Evolutionary conservation across 2,329 filamentous ascomycete genomes (phyloP).

Genomic region (Ascochyta viciae-villosae): DNA sequence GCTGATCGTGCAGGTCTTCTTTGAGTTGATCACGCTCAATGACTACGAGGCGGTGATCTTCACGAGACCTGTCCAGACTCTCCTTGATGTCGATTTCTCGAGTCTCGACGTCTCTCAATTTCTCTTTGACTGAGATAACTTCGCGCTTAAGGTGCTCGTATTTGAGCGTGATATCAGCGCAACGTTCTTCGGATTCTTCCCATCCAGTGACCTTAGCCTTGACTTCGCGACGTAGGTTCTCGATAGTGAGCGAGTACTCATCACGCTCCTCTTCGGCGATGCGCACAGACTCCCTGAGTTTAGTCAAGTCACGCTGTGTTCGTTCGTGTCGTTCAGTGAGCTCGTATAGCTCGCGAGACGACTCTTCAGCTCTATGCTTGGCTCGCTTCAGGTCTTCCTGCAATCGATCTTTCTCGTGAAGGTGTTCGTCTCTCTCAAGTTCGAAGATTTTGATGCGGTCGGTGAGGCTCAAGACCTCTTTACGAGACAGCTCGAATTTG

Average conservation of each 20-base stretch:
- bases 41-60: conserved; percentile 29
- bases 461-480: conserved; percentile 27
- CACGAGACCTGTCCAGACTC: conserved; percentile 23
- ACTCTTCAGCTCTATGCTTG: conserved; percentile 28
- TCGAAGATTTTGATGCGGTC: conserved; percentile 35
- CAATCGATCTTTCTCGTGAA: conserved; percentile 35
- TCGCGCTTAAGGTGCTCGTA: conserved; percentile 35
- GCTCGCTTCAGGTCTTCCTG: conserved; percentile 33
- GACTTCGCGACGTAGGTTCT: conserved; percentile 31
- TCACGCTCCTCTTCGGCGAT: conserved; percentile 31
- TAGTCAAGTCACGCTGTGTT: conserved; percentile 29
- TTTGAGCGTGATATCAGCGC: conserved; percentile 28
- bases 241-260: conserved; percentile 28
- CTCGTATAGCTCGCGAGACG: conserved; percentile 30
- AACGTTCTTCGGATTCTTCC: conserved; percentile 33
- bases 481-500: conserved; percentile 32
- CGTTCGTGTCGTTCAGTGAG: conserved; percentile 32
- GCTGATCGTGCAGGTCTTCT: conserved; percentile 31
- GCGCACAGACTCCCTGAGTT: conserved; percentile 31
- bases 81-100: conserved; percentile 30
- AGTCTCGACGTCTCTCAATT: conserved; percentile 26
- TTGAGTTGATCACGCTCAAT: conserved; percentile 35
- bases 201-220: conserved; percentile 27
- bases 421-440: conserved; percentile 31
- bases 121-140: conserved; percentile 33